phyloP scores from a whole-genome alignment of 176 grass and related monocot genomes.

The Oryza glaberrima region DNA sequence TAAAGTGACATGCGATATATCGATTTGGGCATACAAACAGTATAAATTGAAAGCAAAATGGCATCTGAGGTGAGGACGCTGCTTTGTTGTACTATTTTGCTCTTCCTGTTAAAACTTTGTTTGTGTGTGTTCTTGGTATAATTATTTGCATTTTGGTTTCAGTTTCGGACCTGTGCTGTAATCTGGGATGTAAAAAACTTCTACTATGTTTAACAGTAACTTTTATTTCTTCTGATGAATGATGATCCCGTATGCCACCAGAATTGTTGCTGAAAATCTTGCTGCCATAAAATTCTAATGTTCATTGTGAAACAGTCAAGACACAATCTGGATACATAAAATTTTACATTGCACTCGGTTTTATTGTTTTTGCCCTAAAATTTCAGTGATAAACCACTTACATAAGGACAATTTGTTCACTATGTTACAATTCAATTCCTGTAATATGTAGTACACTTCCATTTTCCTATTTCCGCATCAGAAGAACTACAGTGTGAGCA shows the following conservation, averaged over 20 bases:
- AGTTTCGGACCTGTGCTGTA: background rate
- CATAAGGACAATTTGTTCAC: conserved; percentile 20
- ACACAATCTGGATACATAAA: background rate
- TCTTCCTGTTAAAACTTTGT: background rate
- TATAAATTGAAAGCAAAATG: background rate
- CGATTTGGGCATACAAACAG: background rate
- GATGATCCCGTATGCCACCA: background rate
- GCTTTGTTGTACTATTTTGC: background rate
- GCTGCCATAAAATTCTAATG: background rate
- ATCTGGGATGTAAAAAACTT: background rate
- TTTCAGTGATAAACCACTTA: conserved; percentile 12
- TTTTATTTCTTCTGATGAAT: background rate
- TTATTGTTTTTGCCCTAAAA: conserved; percentile 23
- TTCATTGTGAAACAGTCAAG: background rate
- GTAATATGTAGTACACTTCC: background rate
- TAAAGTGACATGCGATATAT: conserved; percentile 1
- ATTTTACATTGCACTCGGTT: conserved; percentile 1
- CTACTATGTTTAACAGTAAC: background rate
- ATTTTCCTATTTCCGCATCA: conserved; percentile 68
- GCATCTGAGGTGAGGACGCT: conserved; percentile 8
- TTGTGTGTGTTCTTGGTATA: background rate
- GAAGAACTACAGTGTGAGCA: conserved; percentile 91
- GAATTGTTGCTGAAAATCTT: conserved; percentile 8
- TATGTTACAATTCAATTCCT: conserved; percentile 25
- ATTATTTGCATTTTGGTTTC: background rate